Percentiles rank a stretch among this genome's conserved stretches.
Conservation (phyloP, 306 rosid species). For the Dalbergia oliveri region DNA sequence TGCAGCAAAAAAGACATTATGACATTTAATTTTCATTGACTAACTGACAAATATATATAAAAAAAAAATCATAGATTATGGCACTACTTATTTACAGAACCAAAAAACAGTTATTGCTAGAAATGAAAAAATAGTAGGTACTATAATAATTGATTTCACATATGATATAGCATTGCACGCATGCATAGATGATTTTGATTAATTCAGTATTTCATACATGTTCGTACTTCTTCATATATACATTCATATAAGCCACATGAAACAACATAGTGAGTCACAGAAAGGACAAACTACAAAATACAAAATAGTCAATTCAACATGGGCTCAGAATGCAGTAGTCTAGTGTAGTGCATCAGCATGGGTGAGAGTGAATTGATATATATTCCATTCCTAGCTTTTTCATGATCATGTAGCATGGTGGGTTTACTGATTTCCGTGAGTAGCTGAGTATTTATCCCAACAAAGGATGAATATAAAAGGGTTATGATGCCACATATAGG, state of each 20-base stretch:
- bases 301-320: constrained; percentile 34
- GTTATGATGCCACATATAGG: constrained; percentile 25
- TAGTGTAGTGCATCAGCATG: constrained; percentile 1
- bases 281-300: constrained; percentile 24
- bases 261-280: background rate
- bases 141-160: background rate
- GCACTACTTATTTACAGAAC: background rate
- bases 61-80: background rate
- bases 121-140: background rate
- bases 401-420: constrained; percentile 36
- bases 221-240: too few relatives aligned
- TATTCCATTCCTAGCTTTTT: constrained; percentile 33
- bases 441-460: constrained; percentile 55
- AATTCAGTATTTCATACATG: too few relatives aligned
- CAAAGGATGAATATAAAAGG: constrained; percentile 44
- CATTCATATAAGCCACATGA: background rate
- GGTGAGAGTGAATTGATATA: background rate
- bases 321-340: constrained; percentile 26
- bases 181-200: too few relatives aligned
- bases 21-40: background rate
- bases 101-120: background rate
- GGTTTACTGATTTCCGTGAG: constrained; percentile 51
- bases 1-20: background rate
- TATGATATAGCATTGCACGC: background rate
- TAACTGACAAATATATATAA: background rate